Evolutionary conservation across 73 alveolate genomes (phyloP).

Genomic region (Paraurostyla sp.): DNA sequence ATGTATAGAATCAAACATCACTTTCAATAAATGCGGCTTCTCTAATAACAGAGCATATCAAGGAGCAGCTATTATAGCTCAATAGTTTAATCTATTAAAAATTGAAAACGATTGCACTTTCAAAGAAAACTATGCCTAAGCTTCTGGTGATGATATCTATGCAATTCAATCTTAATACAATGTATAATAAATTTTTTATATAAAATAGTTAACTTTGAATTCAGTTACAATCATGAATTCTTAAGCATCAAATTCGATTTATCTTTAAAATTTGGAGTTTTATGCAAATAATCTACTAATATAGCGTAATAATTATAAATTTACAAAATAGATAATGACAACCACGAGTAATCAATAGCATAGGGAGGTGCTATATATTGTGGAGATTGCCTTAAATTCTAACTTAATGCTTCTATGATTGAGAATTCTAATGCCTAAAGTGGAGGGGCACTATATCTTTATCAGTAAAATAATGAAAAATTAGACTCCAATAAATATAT

Average conservation of each 20-base stretch:
- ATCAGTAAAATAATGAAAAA: not conserved
- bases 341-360: not conserved
- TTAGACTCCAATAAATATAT: not conserved
- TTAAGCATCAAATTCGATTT: not conserved
- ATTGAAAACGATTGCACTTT: not conserved
- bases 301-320: not conserved
- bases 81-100: not conserved
- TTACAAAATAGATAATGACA: not conserved
- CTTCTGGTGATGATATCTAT: not conserved
- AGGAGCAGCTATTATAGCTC: constrained; percentile 7
- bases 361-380: not conserved
- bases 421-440: not conserved
- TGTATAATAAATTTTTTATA: not conserved
- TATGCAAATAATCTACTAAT: not conserved
- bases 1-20: not conserved
- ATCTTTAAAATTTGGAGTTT: not conserved
- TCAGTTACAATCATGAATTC: not conserved
- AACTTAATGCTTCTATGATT: not conserved
- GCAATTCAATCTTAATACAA: not conserved
- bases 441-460: constrained; percentile 17
- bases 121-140: not conserved
- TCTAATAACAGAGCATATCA: not conserved
- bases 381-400: not conserved
- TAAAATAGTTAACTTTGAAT: not conserved
- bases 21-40: not conserved